These are phyloP conservation scores for Phytophthora ohioensis DNA, from an alignment of 352 stramenopile genomes.

Conservation along the genomic window DNA sequence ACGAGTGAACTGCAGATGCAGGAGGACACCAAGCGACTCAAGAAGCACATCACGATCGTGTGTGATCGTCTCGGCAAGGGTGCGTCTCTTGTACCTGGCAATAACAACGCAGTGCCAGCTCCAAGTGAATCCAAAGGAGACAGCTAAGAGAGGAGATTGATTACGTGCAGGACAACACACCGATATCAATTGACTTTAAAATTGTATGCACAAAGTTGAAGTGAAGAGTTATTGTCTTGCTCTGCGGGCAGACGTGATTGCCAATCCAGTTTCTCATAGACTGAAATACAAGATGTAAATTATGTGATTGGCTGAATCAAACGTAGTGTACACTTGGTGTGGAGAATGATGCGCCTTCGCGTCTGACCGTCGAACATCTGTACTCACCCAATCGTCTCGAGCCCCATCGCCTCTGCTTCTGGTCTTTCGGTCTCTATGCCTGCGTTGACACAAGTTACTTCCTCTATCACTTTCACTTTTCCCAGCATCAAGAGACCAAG, in stretches of 20 bases:
- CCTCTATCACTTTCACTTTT: slow-evolving; percentile 39
- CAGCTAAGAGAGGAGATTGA: not conserved
- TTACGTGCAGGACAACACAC: not conserved
- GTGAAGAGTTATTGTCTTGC: not conserved
- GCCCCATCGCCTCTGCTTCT: slow-evolving; percentile 6
- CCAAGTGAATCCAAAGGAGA: slow-evolving; percentile 38
- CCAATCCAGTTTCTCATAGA: slow-evolving; percentile 14
- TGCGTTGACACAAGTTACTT: not conserved
- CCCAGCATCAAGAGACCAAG: slow-evolving; percentile 36
- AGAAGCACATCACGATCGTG: slow-evolving; percentile 93
- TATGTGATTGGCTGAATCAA: slow-evolving; percentile 5
- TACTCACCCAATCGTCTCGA: not conserved
- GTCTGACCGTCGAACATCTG: slow-evolving; percentile 14
- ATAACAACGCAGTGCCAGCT: slow-evolving; percentile 3
- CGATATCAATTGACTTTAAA: slow-evolving; percentile 27
- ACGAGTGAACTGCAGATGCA: slow-evolving; percentile 69
- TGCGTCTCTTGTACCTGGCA: slow-evolving; percentile 48
- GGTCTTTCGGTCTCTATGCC: slow-evolving; percentile 14
- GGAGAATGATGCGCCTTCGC: not conserved
- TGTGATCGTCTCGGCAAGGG: slow-evolving; percentile 90
- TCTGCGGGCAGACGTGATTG: slow-evolving; percentile 12
- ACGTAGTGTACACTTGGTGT: not conserved
- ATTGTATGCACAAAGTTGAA: slow-evolving; percentile 43
- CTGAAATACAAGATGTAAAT: not conserved
- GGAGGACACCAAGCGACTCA: slow-evolving; percentile 87